These are phyloP conservation scores for Leishmania gerbilli DNA, from an alignment of 208 protist genomes.

Conservation along the genomic window DNA sequence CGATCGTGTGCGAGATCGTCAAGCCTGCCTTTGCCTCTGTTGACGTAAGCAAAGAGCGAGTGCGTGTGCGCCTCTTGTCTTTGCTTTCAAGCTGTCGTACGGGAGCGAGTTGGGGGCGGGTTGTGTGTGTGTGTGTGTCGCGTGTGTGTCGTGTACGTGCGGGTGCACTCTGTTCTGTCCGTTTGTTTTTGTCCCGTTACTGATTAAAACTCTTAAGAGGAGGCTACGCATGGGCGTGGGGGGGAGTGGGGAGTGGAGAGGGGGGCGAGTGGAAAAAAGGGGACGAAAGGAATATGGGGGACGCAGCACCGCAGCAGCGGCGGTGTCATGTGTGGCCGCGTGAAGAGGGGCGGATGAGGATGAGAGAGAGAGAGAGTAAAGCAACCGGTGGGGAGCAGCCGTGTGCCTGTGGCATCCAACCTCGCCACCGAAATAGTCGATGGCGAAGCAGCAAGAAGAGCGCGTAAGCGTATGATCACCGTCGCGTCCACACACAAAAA, in stretches of 20 bases:
- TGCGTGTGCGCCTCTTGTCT: neutral
- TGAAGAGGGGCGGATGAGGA: neutral
- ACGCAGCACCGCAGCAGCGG: neutral
- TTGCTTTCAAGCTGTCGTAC: neutral
- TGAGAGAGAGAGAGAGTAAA: neutral
- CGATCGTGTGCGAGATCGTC: neutral
- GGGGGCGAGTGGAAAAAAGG: too few species aligned
- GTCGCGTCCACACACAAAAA: neutral
- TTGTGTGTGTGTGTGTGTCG: too few species aligned
- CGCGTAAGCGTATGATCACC: too few species aligned
- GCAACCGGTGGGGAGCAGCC: neutral
- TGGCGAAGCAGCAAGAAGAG: neutral
- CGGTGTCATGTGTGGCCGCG: neutral
- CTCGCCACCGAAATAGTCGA: neutral
- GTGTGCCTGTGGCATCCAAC: neutral
- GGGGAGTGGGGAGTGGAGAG: too few species aligned
- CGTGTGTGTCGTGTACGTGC: neutral
- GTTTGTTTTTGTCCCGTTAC: neutral
- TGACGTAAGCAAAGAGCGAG: neutral
- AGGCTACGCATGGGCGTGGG: neutral
- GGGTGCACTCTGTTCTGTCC: neutral
- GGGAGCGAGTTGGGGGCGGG: neutral
- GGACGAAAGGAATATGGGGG: neutral
- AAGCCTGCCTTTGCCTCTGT: neutral
- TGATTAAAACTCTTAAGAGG: slow-evolving; percentile 1